Evolutionary conservation across 345 rosid species (phyloP).

Genomic region (Syzygium oleosum): DNA sequence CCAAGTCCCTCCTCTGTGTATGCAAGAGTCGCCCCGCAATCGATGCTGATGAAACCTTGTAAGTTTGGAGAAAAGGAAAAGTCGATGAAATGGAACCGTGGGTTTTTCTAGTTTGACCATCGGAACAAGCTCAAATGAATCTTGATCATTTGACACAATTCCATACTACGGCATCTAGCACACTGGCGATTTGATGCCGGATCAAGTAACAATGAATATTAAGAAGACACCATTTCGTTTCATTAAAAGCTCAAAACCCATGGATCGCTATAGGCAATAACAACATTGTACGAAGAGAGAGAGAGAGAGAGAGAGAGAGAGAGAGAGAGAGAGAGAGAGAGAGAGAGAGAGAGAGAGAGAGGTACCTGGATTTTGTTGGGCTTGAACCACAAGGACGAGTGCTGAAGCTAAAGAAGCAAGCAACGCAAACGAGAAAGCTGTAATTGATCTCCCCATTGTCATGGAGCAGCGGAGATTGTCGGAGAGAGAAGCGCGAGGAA

Average conservation of each 20-base stretch:
- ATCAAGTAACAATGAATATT: background rate
- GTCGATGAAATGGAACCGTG: background rate
- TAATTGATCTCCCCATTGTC: too few species aligned
- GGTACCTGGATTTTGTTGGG: too few species aligned
- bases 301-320: too few species aligned
- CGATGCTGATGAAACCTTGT: slow-evolving; percentile 18
- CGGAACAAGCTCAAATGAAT: background rate
- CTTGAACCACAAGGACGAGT: too few species aligned
- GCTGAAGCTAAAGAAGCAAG: too few species aligned
- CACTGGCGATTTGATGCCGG: background rate
- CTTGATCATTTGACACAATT: background rate
- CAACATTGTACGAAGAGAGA: background rate
- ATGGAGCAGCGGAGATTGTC: too few species aligned
- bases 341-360: too few species aligned
- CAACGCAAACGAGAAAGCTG: too few species aligned
- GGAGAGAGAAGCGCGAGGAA: too few species aligned
- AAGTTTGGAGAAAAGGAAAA: background rate
- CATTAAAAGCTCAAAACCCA: background rate
- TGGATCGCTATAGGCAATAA: background rate
- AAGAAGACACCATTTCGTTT: background rate
- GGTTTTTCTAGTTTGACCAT: background rate
- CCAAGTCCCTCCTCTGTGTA: background rate
- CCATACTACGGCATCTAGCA: background rate
- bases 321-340: too few species aligned
- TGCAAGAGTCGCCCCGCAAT: slow-evolving; percentile 7